Evolutionary conservation across 352 stramenopile genomes (phyloP), one percentile per base, ranked within the genome.

Genomic region (Pythium dissotocum): DNA sequence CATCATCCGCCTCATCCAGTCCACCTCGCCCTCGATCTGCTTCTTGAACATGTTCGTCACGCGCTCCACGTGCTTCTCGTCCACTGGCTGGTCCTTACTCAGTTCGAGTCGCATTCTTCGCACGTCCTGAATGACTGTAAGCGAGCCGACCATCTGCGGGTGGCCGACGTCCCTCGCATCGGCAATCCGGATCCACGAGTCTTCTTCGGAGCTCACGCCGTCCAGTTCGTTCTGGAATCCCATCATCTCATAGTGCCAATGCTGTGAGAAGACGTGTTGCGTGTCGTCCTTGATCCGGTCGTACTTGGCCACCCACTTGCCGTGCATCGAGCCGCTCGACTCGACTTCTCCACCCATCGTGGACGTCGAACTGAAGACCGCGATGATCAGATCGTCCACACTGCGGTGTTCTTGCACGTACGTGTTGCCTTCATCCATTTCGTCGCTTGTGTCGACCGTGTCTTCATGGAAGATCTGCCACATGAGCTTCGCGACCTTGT

Each of bases 41-140:
- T 58, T 68, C 61, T 58, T 68, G 2, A 58, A 26, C 38, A 68
- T 53, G 12, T 30, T 32, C 18, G 61, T 68, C 24, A 68, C 49
- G 6, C 16, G 40, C 42, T 61, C 32, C 16, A 58, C 26, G 30
- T 46, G 40, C 6, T 14, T 36, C 58, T 21, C 16, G 16, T 21
- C 30, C 26, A 26, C 21, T 14, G 51, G 12, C 9, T 18, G 10
- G 1, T 38, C 1, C 26, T 14, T 7, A 24, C 38, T 48, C 26
- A 68, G 16, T 6, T 32, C 18, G 6, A 68, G 51, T 12, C 53
- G 61, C 30, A 56, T 26, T 1, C 61, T 26, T 33, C 53, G 61
- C 16, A 62, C 61, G 14, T 69, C 54, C 54, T 69, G 63, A 1
- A 69, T 21, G 8, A 69, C 54, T 28, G 63, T 69, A 1, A 69